Evolutionary conservation across 805 yeast genomes (phyloP), one percentile per base, ranked within the genome.

Genomic region (Kurtzmaniella cleridarum): DNA sequence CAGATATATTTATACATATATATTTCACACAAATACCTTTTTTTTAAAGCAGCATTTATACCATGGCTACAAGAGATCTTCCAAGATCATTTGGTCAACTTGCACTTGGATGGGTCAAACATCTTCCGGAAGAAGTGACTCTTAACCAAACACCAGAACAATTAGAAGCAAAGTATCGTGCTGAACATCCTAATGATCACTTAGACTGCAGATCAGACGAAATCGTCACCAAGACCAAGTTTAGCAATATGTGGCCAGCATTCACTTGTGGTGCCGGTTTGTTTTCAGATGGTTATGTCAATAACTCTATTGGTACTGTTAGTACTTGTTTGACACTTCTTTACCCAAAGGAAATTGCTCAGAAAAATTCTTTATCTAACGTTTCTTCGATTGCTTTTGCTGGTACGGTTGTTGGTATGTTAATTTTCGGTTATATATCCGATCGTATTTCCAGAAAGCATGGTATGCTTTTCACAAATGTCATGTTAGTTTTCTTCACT

Each of bases 261-360:
- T 63, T 81, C 30, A 80, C 87, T 4, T 79, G 93, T 1, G 95
- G 95, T 48, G 88, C 95, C 0, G 95, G 95, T 42, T 68, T 87
- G 32, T 86, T 87, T 61, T 81, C 90, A 27, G 95, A 87, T 60
- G 95, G 95, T 40, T 87, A 85, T 55, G 81, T 84, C 46, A 85
- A 85, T 59, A 84, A 83, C 62, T 79, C 89, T 38, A 82, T 84
- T 39, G 76, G 84, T 44, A 73, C 89, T n/a, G 90, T 80, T 17
- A 73, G 79, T 28, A 76, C 87, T 14, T 78, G 87, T 61, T 64
- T 87, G 45, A 59, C 71, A 17, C 62, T 55, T 2, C 66, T 86
- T 30, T 87, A 87, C 55, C 86, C 86, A 26, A 52, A 55, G 0
- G 76, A 75, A 48, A 78, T 79, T 53, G 58, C 75, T 2, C 43